Conservation (phyloP, 2,329 filamentous ascomycete species). For the Paramyrothecium roridum region DNA sequence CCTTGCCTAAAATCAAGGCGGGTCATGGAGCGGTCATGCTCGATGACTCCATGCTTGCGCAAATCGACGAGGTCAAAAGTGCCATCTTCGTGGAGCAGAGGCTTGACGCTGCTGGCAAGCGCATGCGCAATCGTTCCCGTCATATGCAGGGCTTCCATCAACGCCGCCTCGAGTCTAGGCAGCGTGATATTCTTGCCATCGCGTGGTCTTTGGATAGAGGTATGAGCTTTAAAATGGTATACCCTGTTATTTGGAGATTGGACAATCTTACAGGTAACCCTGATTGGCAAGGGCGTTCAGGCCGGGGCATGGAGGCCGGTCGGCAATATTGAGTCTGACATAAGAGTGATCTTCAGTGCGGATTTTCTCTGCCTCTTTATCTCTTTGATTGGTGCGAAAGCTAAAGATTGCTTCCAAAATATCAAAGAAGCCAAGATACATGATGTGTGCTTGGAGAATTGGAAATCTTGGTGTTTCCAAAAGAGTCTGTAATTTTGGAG, state of each 20-base stretch:
- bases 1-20: conserved; percentile 27
- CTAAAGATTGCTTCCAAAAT: background rate
- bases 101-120: background rate
- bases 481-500: no score
- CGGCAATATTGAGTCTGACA: background rate
- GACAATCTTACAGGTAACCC: conserved; percentile 21
- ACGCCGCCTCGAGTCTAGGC: background rate
- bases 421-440: background rate
- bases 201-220: background rate
- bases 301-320: background rate
- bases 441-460: background rate
- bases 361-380: background rate
- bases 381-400: background rate
- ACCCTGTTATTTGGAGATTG: background rate
- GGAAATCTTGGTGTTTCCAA: background rate
- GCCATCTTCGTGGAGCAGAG: background rate
- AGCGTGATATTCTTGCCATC: background rate
- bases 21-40: conserved; percentile 28
- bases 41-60: conserved; percentile 26
- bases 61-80: conserved; percentile 1
- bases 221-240: no score
- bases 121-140: background rate
- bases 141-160: background rate
- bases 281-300: conserved; percentile 20
- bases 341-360: background rate